Conservation (phyloP, 306 rosid genomes). For the Albizia julibrissin region DNA sequence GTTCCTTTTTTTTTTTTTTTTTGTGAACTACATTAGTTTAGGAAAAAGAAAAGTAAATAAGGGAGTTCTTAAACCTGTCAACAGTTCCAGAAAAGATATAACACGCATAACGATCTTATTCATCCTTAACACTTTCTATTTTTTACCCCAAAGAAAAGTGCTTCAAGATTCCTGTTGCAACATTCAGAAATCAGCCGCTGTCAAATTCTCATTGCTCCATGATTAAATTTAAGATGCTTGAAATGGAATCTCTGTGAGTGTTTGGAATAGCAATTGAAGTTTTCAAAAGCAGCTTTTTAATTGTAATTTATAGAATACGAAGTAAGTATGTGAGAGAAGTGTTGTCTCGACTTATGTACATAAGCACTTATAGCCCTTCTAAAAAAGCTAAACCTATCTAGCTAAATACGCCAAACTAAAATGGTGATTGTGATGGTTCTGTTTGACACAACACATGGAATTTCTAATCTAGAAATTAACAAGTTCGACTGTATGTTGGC, state of each 20-base stretch:
- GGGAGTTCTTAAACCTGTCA: neutral
- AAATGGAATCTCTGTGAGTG: slow-evolving; percentile 4
- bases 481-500: neutral
- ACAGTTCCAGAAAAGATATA: neutral
- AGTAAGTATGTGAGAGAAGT: too few species aligned
- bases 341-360: too few species aligned
- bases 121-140: neutral
- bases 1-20: neutral
- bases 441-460: neutral
- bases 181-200: slow-evolving; percentile 2
- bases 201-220: slow-evolving; percentile 8
- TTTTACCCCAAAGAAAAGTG: neutral
- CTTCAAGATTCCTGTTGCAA: slow-evolving; percentile 17
- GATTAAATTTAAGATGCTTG: slow-evolving; percentile 8
- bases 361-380: too few species aligned
- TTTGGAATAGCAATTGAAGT: too few species aligned
- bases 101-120: neutral
- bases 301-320: too few species aligned
- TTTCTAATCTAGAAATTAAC: neutral
- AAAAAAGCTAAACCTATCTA: too few species aligned
- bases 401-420: neutral
- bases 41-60: too few species aligned
- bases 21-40: neutral
- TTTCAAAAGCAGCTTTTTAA: too few species aligned
- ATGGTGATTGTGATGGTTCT: neutral